Base-by-base conservation (phyloP, 106 monocot genomes). In the Iris macrosiphon region DNA sequence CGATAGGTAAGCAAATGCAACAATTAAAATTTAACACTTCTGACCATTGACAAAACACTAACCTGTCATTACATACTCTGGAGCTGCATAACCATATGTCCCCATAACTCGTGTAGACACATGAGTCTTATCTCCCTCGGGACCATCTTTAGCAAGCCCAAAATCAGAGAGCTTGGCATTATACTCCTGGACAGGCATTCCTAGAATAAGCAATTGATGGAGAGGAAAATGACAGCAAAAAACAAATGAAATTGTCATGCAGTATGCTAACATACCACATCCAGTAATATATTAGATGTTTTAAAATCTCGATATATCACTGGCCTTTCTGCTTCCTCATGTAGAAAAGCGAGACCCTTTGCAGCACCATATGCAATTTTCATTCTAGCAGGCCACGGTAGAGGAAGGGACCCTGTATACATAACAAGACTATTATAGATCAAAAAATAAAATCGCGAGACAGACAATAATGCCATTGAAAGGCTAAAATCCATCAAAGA, bases 301-400 rank as follows among this genome's bases (percentile, higher is more conserved):
- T 66, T 66, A 56, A 66, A 66, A 56, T 66, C 66, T 24, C 66
- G 66, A 66, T 66, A 66, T 26, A 66, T 66, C 9, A 66, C 55
- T 4, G 55, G 55, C 18, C 55, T 66, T 45, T 66, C 45, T 16
- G 55, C 31, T 66, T 66, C 66, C 15, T 66, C 66, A 7, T 66
- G 66, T 45, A 66, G 55, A 56, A 66, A 66, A 55, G 66, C 66
- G 45, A 66, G 66, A 5, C 66, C 66, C 43, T 66, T 66, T 22
- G 66, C 66, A 24, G 66, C 66, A 35, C 55, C 66, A 66, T 30
- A 42, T 30, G 66, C 66, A 56, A 66, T 46, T 56, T 66, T 66
- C 33, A 66, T 55, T 52, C 66, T 56, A n/a, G 55, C 40, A 40
- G 32, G 7, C 66, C 66, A 66, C 25, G 66, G 66, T 0, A 66